Base-by-base conservation (phyloP, 768 basidiomycete genomes). In the Mycena belliarum region DNA sequence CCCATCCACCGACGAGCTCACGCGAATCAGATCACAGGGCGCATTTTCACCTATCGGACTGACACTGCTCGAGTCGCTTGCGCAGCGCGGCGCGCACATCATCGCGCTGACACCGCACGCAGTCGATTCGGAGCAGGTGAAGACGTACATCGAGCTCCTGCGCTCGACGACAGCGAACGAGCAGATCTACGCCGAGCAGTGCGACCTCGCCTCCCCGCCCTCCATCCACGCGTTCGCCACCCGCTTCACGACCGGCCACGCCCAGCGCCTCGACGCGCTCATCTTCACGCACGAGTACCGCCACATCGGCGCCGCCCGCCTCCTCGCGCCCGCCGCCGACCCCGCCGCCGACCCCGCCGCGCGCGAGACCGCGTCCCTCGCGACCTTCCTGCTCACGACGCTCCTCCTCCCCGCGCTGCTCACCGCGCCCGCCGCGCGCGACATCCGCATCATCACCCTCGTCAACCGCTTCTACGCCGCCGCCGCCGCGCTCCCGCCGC, bases 391-490 rank as follows among this genome's bases (percentile, higher is more conserved):
- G 53, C 79, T 95, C 6, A 78, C 83, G 8, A 95, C 93, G 2
- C 76, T 91, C 7, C 79, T 97, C 0, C 80, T 96, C 0, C 93
- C 94, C 3, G 78, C 82, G 26, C 75, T 96, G 4, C 83, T 97
- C 16, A 84, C 89, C 24, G 88, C 91, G 0, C 93, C 94, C 0
- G 78, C 81, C n/a, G 94, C 95, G 68, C 82, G 94, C 33, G 91
- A 95, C 61, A 92, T 97, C 40, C 88, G 95, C n/a, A 83, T 97
- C 61, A 76, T 98, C 68, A 87, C 86, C 54, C 78, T 94, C 38
- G 82, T 95, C 68, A 93, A 94, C 57, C 93, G 93, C 3, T 92
- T 93, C 64, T 97, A 96, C 65, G 87, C 93, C 2, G 92, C 95
- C 1, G 88, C 91, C 0, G 76, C 83, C 4, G 79, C 82, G 5